These are phyloP conservation scores for Lentinula novae-zelandiae DNA, from an alignment of 1,284 basidiomycete species.

Conservation along the genomic window DNA sequence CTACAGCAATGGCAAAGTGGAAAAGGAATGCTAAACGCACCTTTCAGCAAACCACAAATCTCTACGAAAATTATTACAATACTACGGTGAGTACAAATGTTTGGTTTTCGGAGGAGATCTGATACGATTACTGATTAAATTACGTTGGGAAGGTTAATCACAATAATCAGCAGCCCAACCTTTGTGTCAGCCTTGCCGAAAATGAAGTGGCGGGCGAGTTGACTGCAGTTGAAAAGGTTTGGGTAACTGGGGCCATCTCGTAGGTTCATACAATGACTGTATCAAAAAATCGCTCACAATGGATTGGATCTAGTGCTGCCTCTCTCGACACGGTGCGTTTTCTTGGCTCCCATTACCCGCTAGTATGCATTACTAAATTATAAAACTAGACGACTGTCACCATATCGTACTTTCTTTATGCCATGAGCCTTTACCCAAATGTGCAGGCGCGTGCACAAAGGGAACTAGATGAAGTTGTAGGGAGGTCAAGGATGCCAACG, in stretches of 20 bases:
- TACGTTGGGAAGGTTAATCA: background rate
- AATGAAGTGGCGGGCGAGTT: background rate
- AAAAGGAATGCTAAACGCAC: slow-evolving; percentile 1
- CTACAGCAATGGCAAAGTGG: slow-evolving; percentile 1
- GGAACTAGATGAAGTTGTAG: slow-evolving; percentile 10
- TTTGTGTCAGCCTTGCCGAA: slow-evolving; percentile 1
- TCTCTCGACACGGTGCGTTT: slow-evolving; percentile 3
- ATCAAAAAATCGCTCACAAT: background rate
- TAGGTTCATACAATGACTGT: background rate
- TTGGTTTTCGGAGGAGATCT: background rate
- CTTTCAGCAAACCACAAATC: background rate
- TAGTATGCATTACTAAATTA: background rate
- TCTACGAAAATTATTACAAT: background rate
- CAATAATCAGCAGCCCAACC: background rate
- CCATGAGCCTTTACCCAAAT: slow-evolving; percentile 2
- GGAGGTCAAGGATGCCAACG: background rate
- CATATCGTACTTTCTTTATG: slow-evolving; percentile 2
- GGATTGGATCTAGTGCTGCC: background rate
- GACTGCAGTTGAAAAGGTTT: slow-evolving; percentile 2
- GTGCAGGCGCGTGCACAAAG: background rate
- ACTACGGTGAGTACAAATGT: background rate
- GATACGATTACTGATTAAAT: background rate
- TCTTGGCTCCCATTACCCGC: background rate
- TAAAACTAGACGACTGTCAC: background rate
- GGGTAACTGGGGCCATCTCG: background rate